Evolutionary conservation across 75 land plant species (phyloP).

Genomic region (Isoetes taiwanensis): DNA sequence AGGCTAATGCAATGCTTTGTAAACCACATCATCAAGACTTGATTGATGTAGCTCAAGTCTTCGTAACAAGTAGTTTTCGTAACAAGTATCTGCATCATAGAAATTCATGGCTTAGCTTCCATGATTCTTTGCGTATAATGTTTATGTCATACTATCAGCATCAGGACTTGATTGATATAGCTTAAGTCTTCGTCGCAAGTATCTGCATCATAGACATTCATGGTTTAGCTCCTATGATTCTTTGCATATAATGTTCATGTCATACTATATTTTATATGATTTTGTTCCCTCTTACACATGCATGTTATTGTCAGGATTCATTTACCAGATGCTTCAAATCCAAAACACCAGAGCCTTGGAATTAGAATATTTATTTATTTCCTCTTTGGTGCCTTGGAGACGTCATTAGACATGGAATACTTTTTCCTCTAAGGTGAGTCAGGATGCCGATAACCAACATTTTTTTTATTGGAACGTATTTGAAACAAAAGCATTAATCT

Average conservation of each 20-base stretch:
- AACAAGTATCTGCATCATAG: no score
- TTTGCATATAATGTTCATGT: background rate
- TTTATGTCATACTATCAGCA: no score
- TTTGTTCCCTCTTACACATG: no score
- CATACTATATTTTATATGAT: no score
- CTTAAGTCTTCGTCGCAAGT: no score
- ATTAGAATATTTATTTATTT: constrained; percentile 4
- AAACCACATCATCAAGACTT: no score
- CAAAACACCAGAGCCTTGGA: constrained; percentile 3
- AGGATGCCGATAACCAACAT: background rate
- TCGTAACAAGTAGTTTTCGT: no score
- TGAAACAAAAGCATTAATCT: background rate
- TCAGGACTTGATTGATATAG: no score
- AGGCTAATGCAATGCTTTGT: no score
- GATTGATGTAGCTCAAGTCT: no score
- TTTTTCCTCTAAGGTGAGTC: constrained; percentile 1
- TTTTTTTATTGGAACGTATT: background rate
- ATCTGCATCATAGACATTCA: background rate
- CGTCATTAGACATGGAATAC: background rate
- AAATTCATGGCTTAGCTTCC: no score
- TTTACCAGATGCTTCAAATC: constrained; percentile 9
- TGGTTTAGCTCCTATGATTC: background rate
- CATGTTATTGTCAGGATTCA: background rate
- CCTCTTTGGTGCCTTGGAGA: constrained; percentile 1
- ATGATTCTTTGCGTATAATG: no score